Base-by-base conservation (phyloP, 352 stramenopile genomes). In the Phytophthora colocasiae region DNA sequence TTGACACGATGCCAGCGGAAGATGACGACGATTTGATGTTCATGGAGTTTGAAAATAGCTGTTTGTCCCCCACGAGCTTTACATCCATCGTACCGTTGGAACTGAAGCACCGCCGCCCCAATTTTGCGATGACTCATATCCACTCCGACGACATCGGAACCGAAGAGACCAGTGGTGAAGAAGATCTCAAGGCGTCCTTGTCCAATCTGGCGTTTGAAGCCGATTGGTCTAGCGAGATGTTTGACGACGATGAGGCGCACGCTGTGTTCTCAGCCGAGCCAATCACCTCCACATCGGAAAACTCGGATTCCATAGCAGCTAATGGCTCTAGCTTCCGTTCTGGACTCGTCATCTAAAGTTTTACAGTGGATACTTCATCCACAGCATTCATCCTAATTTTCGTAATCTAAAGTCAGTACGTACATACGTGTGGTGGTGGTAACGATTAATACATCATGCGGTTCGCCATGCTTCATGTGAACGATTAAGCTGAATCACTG, bases 171-270 rank as follows among this genome's bases (percentile, higher is more conserved):
- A 61, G 63, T 12, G 61, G 78, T n/a, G 63, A 77, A 4, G 61
- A 67, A 41, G 65, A 72, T 45, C 48, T 61, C 49, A 66, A 82
- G 32, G 56, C 56, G 14, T 93, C 87, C 10, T 63, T 95, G 19
- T 81, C 87, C 7, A 82, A 77, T 54, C 75, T 87, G 47, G 87
- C 85, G 11, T 95, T 95, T 57, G 85, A 92, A 72, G 85, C 81
- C 15, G 87, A 95, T 73, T 95, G 87, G 87, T 76, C 63, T 36
- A 65, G 59, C 19, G 80, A 93, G 48, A 27, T 48, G 9, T 17
- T 58, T 10, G 41, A 40, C 3, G 46, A 62, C 46, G 66, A 75
- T 22, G n/a, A 29, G 17, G 46, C 27, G 12, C 45, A 74, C 19
- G 27, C 19, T 8, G n/a, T 73, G 24, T 44, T 65, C 15, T 14